Evolutionary conservation across 1,139 yeast genomes (phyloP), one percentile per base, ranked within the genome.

Genomic region (Taphrina populina): DNA sequence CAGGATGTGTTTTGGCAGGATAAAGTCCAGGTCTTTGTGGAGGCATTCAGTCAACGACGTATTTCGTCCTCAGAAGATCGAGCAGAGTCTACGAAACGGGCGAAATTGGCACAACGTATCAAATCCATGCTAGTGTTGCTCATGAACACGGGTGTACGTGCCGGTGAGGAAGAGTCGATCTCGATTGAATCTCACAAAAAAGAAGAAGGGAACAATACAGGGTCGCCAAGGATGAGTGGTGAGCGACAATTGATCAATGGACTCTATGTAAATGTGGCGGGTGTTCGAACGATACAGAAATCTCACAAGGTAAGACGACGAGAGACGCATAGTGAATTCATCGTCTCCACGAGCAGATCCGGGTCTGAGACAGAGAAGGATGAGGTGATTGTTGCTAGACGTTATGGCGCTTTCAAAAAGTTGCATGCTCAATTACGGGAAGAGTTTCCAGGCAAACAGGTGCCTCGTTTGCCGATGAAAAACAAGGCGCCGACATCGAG

Each of bases 21-120:
- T 44, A 83, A 83, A 34, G 83, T 88, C 0, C 96, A 88, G 67
- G 81, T 81, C 35, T 88, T 88, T 66, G 77, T 84, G 63, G 94
- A 87, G 65, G 78, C 82, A 58, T 82, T 90, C 69, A 84, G 85
- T 67, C 70, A 76, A 27, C 81, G 85, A 66, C 80, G 80, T 37
- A 79, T 88, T 57, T 79, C 84, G 2, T 78, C 84, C 17, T 77
- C 84, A 21, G 84, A 82, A 56, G 86, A 92, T 62, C 73, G 85
- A 35, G 87, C 84, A 15, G 81, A 82, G 61, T 71, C 78, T 30
- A 83, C 95, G 1, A 88, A 88, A 66, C 75, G 96, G 49, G 77
- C 77, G 62, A 79, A 84, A 61, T 71, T 83, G 55, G 81, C 82
- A 29, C 70, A 72, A 52, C 83, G 83, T 65, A 58, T 87, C 26